phyloP scores from a whole-genome alignment of 1,139 yeast genomes.

The Kodamaea fungicola region DNA sequence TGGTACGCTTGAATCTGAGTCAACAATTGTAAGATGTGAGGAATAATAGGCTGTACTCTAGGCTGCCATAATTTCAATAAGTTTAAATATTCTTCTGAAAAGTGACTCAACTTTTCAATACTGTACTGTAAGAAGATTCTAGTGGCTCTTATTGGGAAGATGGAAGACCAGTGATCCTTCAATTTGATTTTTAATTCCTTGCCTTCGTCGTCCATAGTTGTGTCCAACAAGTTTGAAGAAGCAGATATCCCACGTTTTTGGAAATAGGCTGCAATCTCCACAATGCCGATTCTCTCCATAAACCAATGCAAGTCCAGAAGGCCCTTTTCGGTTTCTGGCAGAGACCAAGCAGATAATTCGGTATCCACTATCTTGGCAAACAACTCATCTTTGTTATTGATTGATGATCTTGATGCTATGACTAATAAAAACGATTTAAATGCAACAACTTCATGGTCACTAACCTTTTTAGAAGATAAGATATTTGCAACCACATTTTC shows the following conservation, averaged over 20 bases:
- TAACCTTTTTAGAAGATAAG: conserved; percentile 64
- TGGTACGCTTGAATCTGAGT: conserved; percentile 93
- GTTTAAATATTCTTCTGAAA: conserved; percentile 69
- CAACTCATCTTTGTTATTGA: conserved; percentile 64
- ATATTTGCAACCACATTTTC: conserved; percentile 78
- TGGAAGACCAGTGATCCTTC: conserved; percentile 88
- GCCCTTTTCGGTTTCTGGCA: conserved; percentile 87
- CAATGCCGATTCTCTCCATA: conserved; percentile 95
- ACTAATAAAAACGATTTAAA: conserved; percentile 89
- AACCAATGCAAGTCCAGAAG: conserved; percentile 91
- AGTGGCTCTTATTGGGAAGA: conserved; percentile 94
- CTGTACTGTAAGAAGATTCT: conserved; percentile 93
- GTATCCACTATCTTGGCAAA: conserved; percentile 91
- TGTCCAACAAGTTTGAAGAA: conserved; percentile 66
- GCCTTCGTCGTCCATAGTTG: conserved; percentile 92
- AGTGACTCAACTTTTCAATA: conserved; percentile 82
- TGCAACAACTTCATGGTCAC: conserved; percentile 90
- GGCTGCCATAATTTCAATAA: conserved; percentile 86
- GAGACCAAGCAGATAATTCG: conserved; percentile 88
- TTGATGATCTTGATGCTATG: conserved; percentile 82
- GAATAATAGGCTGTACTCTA: conserved; percentile 84
- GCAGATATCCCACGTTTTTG: conserved; percentile 78
- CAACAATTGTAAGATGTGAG: conserved; percentile 81
- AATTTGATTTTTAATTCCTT: conserved; percentile 66
- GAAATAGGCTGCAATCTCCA: conserved; percentile 87